phyloP scores from a whole-genome alignment of 1,284 basidiomycete genomes.

The Cryptococcus hybrid region DNA sequence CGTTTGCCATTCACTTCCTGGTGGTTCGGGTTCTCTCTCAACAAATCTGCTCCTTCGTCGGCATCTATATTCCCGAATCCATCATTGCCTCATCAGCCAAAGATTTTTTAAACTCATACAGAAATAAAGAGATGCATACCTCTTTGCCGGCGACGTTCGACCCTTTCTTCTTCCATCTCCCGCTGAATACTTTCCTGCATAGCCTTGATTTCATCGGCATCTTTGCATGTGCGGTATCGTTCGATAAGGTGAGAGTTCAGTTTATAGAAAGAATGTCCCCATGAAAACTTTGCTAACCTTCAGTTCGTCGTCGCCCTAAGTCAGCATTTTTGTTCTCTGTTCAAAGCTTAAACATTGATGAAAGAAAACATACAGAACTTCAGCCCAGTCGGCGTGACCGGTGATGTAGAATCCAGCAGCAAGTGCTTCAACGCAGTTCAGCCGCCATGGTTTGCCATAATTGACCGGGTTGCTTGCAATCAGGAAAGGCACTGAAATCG shows the following conservation, averaged over 20 bases:
- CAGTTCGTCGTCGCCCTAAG: background rate
- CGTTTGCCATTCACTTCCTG: conserved; percentile 31
- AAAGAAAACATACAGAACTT: conserved; percentile 55
- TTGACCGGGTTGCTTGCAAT: conserved; percentile 92
- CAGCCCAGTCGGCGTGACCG: conserved; percentile 75
- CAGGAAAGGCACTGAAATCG: conserved; percentile 75
- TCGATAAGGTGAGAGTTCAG: conserved; percentile 74
- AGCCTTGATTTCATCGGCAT: conserved; percentile 61
- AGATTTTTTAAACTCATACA: background rate
- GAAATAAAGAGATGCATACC: conserved; percentile 42
- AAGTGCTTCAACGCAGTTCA: conserved; percentile 89
- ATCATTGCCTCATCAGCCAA: background rate
- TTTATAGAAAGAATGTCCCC: conserved; percentile 80
- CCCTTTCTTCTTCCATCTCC: conserved; percentile 67
- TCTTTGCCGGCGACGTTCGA: conserved; percentile 57
- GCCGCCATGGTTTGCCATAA: conserved; percentile 88
- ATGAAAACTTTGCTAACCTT: conserved; percentile 71
- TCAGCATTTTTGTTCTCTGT: background rate
- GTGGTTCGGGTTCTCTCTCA: conserved; percentile 63
- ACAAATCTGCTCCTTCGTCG: conserved; percentile 52
- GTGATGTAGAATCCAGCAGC: conserved; percentile 91
- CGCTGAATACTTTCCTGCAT: conserved; percentile 72
- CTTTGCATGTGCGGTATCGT: conserved; percentile 67
- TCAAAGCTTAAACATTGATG: background rate
- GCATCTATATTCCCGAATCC: conserved; percentile 9